These are phyloP conservation scores for Mimosa bimucronata DNA, from an alignment of 306 rosid species.

Conservation along the genomic window DNA sequence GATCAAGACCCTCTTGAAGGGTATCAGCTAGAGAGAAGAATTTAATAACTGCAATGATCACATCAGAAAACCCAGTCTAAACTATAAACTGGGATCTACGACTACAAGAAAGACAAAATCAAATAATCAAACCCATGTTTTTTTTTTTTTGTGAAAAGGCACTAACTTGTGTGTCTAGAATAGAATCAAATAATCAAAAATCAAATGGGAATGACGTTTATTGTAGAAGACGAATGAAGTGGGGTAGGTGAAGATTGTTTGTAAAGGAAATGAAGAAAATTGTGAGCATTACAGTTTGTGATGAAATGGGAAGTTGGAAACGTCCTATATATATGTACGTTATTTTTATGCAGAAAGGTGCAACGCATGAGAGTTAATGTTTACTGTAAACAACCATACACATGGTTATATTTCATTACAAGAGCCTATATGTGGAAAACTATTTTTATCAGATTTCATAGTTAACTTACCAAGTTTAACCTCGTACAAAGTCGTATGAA, in stretches of 20 bases:
- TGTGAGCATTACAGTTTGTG: background rate
- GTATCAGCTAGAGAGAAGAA: background rate
- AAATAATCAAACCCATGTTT: background rate
- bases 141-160: background rate
- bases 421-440: background rate
- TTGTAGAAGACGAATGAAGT: background rate
- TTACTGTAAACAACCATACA: background rate
- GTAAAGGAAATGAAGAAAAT: background rate
- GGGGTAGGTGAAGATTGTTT: conserved; percentile 4
- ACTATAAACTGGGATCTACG: too few relatives aligned
- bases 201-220: background rate
- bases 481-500: too few relatives aligned
- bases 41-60: background rate
- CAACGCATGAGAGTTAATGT: background rate
- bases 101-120: background rate
- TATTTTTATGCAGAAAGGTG: background rate
- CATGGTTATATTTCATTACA: too few relatives aligned
- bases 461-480: too few relatives aligned
- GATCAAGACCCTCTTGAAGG: background rate
- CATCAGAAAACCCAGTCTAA: background rate
- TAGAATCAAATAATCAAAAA: background rate
- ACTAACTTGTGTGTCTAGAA: background rate
- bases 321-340: background rate
- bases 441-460: too few relatives aligned
- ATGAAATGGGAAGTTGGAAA: conserved; percentile 11